A percentile compares a stretch with the other conserved stretches of the same genome.
These are phyloP conservation scores for Balansia obtecta DNA, from an alignment of 2,329 filamentous ascomycete species.

Conservation along the genomic window DNA sequence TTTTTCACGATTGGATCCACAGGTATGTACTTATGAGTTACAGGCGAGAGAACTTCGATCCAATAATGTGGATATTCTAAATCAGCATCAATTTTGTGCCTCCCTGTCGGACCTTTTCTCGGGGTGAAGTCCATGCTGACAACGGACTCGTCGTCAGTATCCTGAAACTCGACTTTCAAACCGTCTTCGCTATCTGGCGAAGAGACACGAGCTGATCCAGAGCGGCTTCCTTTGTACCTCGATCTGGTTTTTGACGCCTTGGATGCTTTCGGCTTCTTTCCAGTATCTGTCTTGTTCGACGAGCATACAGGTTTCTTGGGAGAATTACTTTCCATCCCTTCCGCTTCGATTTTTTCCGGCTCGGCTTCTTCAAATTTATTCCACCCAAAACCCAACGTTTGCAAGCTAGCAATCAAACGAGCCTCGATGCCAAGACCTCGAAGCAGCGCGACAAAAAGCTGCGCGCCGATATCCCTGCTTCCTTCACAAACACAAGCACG, in stretches of 20 bases:
- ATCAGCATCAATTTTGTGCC: conserved; percentile 56
- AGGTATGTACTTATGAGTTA: conserved; percentile 65
- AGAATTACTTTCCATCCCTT: not conserved
- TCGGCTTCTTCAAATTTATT: conserved; percentile 73
- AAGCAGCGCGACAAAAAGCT: conserved; percentile 78
- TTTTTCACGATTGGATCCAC: conserved; percentile 65
- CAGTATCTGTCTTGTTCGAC: conserved; percentile 8
- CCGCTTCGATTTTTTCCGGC: conserved; percentile 25
- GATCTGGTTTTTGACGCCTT: not conserved
- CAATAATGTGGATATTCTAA: conserved; percentile 82
- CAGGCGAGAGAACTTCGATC: conserved; percentile 77
- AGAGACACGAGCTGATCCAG: not conserved
- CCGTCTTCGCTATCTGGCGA: conserved; percentile 30
- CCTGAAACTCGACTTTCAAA: conserved; percentile 24
- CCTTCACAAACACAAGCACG: conserved; percentile 60
- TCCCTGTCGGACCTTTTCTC: conserved; percentile 23
- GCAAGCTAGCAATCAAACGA: conserved; percentile 71
- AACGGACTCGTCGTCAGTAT: conserved; percentile 47
- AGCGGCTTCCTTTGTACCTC: not conserved
- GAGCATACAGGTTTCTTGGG: not conserved
- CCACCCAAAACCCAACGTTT: conserved; percentile 83
- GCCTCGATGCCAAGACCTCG: conserved; percentile 72
- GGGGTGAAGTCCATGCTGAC: conserved; percentile 38
- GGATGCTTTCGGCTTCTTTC: not conserved
- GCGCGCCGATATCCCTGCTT: conserved; percentile 76